Evolutionary conservation across 2,329 filamentous ascomycete species (phyloP), one percentile per base, ranked within the genome.

Genomic region (Beauveria medogensis): DNA sequence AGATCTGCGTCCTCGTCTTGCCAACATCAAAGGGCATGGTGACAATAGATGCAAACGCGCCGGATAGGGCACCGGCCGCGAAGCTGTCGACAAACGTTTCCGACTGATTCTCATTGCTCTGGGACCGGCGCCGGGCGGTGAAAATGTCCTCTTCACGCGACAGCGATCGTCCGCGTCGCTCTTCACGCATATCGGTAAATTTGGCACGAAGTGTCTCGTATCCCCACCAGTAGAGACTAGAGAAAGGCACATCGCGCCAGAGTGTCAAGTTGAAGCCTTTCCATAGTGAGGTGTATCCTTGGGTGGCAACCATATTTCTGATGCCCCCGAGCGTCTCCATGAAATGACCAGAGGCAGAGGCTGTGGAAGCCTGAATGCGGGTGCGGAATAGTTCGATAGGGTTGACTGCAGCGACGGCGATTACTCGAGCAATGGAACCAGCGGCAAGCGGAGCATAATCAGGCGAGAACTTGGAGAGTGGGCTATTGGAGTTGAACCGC

Each of bases 21-120:
- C 94, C 94, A 0, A 99, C 94, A 69, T 99, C 94, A 68, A 99
- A 99, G 0, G 94, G 94, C 62, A 90, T 97, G 0, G 94, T 99
- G 22, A 94, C 80, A 24, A 97, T 82, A 1, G 93, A 92, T 0
- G 94, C 92, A 30, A 94, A 82, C 0, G 90, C 88, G 4, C 94
- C 94, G 0, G 92, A 94, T 2, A 83, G 73, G 0, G 91, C 91
- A 20, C 94, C 94, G 0, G 93, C 90, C 20, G 91, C 77, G 69
- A 97, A 99, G 68, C 91, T 94, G 74, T 97, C 93, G 28, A 90
- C 75, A 59, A 97, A 91, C 0, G 92, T 94, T 5, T 87, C 84
- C 2, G 81, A 81, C 65, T 90, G 89, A 62, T 88, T 89, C 68
- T 92, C 87, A 50, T 80, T 78, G 64, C 80, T 87, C 65, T 88